These are phyloP conservation scores for Sporothrix pallida DNA, from an alignment of 2,329 filamentous ascomycete genomes.

Conservation along the genomic window DNA sequence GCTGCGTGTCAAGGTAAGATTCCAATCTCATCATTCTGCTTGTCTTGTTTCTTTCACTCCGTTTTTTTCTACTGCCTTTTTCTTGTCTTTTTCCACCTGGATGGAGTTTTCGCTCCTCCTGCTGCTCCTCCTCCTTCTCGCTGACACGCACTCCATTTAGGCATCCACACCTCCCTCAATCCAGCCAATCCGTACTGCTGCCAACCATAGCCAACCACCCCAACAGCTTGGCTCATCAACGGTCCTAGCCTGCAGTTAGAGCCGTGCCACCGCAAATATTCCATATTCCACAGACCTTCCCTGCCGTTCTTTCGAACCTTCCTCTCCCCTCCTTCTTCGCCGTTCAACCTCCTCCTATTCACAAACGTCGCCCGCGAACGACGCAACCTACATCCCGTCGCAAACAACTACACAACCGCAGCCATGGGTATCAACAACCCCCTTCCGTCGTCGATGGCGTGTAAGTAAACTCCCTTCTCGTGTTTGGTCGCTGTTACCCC, in stretches of 20 bases:
- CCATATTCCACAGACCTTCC: not conserved
- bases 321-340: not conserved
- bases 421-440: slow-evolving; percentile 70
- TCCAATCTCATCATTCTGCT: not conserved
- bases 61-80: not conserved
- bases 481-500: not conserved
- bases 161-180: slow-evolving; percentile 28
- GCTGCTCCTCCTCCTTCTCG: not conserved
- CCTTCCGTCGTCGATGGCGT: slow-evolving; percentile 69
- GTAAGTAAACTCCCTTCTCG: slow-evolving; percentile 55
- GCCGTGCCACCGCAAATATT: slow-evolving; percentile 23
- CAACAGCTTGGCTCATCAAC: slow-evolving; percentile 29
- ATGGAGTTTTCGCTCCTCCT: not conserved
- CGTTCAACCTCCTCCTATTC: slow-evolving; percentile 10
- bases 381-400: not conserved
- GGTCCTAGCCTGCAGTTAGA: slow-evolving; percentile 21
- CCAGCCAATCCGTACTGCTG: slow-evolving; percentile 23
- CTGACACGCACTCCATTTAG: slow-evolving; percentile 25
- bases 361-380: slow-evolving; percentile 18
- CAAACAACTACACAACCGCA: slow-evolving; percentile 25
- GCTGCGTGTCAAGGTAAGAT: not conserved
- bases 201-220: slow-evolving; percentile 29
- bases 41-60: not conserved
- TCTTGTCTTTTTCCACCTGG: not conserved
- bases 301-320: slow-evolving; percentile 13